Evolutionary conservation across 176 grass and related monocot species (phyloP), one percentile per base, ranked within the genome.

Genomic region (Chloris gayana): DNA sequence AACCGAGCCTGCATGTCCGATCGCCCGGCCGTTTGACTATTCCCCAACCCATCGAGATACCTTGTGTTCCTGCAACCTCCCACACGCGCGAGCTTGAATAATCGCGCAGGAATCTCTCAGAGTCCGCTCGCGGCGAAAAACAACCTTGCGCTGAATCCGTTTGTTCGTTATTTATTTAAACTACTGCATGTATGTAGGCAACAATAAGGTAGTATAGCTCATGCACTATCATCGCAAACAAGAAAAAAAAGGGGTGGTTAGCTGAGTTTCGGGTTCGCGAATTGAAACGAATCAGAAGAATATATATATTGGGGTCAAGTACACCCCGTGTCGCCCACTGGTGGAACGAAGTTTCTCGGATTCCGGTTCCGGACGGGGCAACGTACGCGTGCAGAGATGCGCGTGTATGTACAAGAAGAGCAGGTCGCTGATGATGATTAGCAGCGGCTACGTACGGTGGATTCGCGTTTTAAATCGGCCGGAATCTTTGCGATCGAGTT

Each of bases 41-140:
- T 67, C 86, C 35, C 69, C 33, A 50, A 50, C 18, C 45, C 14
- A 77, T 77, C 75, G 50, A 73, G 83, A 85, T 89, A 34, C 83
- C 74, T 46, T 79, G 14, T 89, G 88, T 82, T 86, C 79, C 83
- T 89, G 83, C 83, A 86, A 86, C 83, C 83, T 83, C 88, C 78
- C 77, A 79, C 88, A 89, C 5, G 14, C 14, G 7, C 15, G 58
- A 62, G 19, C 3, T 74, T 74, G 73, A 86, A 82, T 86, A 86
- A 73, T 89, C 22, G 0, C 67, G 3, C 49, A 22, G 17, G 50
- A 81, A 82, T 89, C 83, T 89, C 45, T 81, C 5, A n/a, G 34
- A 81, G 66, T 73, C 53, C 73, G 73, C 78, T 62, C 73, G 73
- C 78, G 60, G 78, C 30, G 59, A 82, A 85, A 89, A 70, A 73